Base-by-base conservation (phyloP, 768 basidiomycete species). In the Lactarius psammicola region DNA sequence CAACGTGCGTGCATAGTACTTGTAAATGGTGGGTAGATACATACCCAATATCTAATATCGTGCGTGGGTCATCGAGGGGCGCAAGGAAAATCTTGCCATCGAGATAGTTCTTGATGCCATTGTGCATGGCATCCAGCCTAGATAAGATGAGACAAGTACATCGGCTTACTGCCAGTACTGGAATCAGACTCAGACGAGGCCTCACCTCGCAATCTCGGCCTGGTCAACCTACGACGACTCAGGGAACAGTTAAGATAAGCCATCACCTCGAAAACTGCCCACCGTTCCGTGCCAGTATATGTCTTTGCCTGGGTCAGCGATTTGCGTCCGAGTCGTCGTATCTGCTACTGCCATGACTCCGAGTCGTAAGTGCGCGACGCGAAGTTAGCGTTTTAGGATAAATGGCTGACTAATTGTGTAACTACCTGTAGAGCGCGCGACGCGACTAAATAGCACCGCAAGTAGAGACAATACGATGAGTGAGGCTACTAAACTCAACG, bases 31-130 rank as follows among this genome's bases (percentile, higher is more conserved):
- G 55, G n/a, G 61, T 70, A 56, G 8, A n/a, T 38, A 33, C 23
- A 30, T 62, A 74, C 73, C 73, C 73, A 46, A 74, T 56, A 30
- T 74, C 73, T 30, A 74, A 55, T 54, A 74, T 73, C 9, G 60
- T 68, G n/a, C 62, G 64, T 0, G 73, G 73, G 18, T 69, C 62
- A 5, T 62, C 64, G 18, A 74, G 63, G 30, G 65, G 65, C 5
- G 63, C 70, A 11, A 67, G 58, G 26, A 65, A 60, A 26, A 72
- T 46, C 18, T 64, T 60, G 40, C 69, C 63, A 13, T 65, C 63
- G 34, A 72, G 38, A 57, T 67, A 73, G 6, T 36, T 57, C 61
- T 66, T 71, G 63, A 74, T 60, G 13, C 68, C 71, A 34, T 64
- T 61, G 44, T 74, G 71, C 60, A 69, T 64, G n/a, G 61, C 67